These are phyloP conservation scores for Dissophora ornata DNA, from an alignment of 192 early-diverging fungal species.

Conservation along the genomic window DNA sequence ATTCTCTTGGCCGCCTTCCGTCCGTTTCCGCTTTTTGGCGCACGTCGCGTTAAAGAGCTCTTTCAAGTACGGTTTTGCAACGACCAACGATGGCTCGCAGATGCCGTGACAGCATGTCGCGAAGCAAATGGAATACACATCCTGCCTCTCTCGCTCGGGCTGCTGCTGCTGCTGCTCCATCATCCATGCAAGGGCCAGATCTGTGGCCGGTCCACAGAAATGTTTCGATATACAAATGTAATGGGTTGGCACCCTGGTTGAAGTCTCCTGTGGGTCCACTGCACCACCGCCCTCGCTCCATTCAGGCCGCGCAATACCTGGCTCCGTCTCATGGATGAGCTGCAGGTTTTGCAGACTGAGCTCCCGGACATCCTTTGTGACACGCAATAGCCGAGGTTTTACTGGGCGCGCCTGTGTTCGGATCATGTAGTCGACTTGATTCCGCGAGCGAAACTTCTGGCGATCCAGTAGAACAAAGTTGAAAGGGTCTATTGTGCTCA, in stretches of 20 bases:
- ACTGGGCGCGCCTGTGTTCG: slow-evolving; percentile 42
- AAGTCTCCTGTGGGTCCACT: slow-evolving; percentile 9
- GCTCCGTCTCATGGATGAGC: slow-evolving; percentile 38
- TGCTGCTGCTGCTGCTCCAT: slow-evolving; percentile 8
- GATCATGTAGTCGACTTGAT: slow-evolving; percentile 55
- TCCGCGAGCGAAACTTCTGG: slow-evolving; percentile 44
- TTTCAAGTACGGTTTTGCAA: slow-evolving; percentile 26
- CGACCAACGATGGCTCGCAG: slow-evolving; percentile 36
- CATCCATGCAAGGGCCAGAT: slow-evolving; percentile 41
- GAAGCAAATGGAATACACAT: slow-evolving; percentile 45
- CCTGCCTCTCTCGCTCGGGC: neutral
- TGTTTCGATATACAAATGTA: slow-evolving; percentile 52
- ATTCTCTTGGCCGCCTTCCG: slow-evolving; percentile 3
- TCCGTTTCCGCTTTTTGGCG: slow-evolving; percentile 37
- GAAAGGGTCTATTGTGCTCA: slow-evolving; percentile 20
- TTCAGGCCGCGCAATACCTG: slow-evolving; percentile 28
- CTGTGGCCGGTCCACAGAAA: slow-evolving; percentile 47
- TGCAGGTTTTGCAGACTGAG: slow-evolving; percentile 29
- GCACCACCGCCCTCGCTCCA: slow-evolving; percentile 35
- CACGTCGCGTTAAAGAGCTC: slow-evolving; percentile 18
- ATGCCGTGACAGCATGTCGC: slow-evolving; percentile 53
- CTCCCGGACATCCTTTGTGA: slow-evolving; percentile 45
- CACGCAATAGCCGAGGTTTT: slow-evolving; percentile 40
- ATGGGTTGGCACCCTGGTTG: slow-evolving; percentile 18
- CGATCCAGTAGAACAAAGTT: slow-evolving; percentile 48